A percentile compares a stretch with the other conserved stretches of the same genome.
Evolutionary conservation across 106 monocot genomes (phyloP).

Genomic region (Dendrobium catenatum): DNA sequence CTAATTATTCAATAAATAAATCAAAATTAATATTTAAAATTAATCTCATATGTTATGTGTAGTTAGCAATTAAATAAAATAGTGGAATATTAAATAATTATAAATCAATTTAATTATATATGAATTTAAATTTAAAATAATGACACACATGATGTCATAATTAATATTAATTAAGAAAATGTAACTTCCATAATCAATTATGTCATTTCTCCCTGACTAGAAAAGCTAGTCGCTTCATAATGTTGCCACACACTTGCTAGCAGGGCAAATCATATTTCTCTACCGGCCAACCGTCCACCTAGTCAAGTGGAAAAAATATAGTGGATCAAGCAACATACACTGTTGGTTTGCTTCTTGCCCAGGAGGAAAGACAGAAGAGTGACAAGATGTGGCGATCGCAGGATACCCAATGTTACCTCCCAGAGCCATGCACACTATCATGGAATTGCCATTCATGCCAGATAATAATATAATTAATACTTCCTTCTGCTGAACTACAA

Average conservation of each 20-base stretch:
- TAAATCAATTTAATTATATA: neutral
- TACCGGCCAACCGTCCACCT: too few species aligned
- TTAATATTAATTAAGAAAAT: neutral
- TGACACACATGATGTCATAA: neutral
- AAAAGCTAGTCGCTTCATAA: too few species aligned
- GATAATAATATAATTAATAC: too few species aligned
- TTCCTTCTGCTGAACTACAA: too few species aligned
- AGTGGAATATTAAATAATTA: neutral
- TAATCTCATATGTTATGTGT: neutral
- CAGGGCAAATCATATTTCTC: too few species aligned
- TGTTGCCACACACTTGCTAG: too few species aligned
- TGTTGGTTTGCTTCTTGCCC: too few species aligned
- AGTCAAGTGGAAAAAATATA: too few species aligned
- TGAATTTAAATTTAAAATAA: neutral
- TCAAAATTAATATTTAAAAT: neutral
- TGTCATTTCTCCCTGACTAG: too few species aligned
- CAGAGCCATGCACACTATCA: neutral
- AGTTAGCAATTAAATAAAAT: neutral
- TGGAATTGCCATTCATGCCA: too few species aligned
- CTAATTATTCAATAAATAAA: neutral
- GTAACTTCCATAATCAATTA: neutral
- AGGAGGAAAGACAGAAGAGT: too few species aligned
- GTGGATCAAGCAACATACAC: too few species aligned
- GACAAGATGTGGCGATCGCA: neutral
- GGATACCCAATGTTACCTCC: neutral